Evolutionary conservation across 2,329 filamentous ascomycete genomes (phyloP).

Genomic region (Aureobasidium sp.): DNA sequence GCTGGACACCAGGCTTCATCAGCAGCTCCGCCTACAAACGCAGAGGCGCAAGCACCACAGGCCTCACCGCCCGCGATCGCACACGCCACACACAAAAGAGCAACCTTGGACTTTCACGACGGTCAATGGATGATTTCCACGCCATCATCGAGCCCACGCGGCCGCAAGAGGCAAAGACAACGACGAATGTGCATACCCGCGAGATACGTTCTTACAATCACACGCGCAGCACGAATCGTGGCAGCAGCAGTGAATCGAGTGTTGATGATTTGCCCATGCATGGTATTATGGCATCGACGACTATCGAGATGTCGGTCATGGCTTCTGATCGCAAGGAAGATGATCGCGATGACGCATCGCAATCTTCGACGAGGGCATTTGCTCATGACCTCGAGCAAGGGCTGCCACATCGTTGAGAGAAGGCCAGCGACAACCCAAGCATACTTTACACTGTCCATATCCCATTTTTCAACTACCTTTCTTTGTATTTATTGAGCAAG

Average conservation of each 20-base stretch:
- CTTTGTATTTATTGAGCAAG: background rate
- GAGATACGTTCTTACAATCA: background rate
- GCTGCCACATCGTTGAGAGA: background rate
- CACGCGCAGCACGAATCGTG: background rate
- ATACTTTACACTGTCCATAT: background rate
- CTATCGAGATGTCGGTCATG: conserved; percentile 19
- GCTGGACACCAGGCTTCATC: conserved; percentile 15
- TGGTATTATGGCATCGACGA: conserved; percentile 17
- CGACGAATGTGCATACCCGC: background rate
- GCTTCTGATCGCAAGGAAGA: background rate
- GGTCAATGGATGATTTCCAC: conserved; percentile 9
- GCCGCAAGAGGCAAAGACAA: background rate
- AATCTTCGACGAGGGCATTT: conserved; percentile 4
- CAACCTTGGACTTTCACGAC: background rate
- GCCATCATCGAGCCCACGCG: conserved; percentile 1
- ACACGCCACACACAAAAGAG: conserved; percentile 7
- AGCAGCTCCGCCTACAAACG: conserved; percentile 4
- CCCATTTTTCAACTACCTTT: background rate
- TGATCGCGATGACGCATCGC: conserved; percentile 3
- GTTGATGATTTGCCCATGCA: conserved; percentile 10
- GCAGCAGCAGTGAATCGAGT: conserved; percentile 7
- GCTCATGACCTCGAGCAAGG: conserved; percentile 1
- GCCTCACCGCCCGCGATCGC: background rate
- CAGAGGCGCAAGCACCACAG: background rate
- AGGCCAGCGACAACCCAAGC: too few relatives aligned